These are phyloP conservation scores for Acorus calamus DNA, from an alignment of 106 monocot species.

Conservation along the genomic window DNA sequence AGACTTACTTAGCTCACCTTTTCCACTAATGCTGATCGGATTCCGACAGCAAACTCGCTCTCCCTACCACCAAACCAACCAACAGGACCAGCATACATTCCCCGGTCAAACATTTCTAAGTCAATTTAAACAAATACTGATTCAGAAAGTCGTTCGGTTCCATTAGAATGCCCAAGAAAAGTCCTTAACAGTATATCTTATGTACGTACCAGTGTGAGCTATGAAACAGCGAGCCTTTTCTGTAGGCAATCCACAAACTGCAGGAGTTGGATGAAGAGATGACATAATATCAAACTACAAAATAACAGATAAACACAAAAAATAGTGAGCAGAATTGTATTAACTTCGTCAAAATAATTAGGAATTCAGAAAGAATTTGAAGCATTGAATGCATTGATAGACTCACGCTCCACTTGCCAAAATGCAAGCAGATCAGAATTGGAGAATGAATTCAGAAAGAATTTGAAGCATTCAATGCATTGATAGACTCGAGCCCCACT, in stretches of 20 bases:
- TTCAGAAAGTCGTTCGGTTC: not conserved
- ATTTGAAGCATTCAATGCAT: no score
- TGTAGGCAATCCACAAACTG: conserved; percentile 79
- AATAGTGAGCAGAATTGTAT: not conserved
- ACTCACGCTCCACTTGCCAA: no score
- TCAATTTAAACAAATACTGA: conserved; percentile 1
- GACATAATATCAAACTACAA: conserved; percentile 68
- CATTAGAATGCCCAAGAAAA: no score
- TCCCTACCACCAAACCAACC: conserved; percentile 97
- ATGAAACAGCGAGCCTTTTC: conserved; percentile 69
- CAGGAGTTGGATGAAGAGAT: conserved; percentile 85
- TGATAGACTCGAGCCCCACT: no score
- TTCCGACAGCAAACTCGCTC: conserved; percentile 93
- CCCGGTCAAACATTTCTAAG: conserved; percentile 82
- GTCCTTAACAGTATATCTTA: not conserved
- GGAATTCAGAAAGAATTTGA: no score
- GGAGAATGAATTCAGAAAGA: no score
- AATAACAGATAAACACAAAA: not conserved
- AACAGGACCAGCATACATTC: conserved; percentile 94
- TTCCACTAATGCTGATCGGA: conserved; percentile 87
- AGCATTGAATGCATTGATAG: no score
- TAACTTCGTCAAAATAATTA: no score
- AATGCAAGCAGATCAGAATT: no score
- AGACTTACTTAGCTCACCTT: conserved; percentile 31
- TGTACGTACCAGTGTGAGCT: conserved; percentile 74